phyloP scores from a whole-genome alignment of 1,139 yeast genomes.

The Cylindricascospora bacillispora region DNA sequence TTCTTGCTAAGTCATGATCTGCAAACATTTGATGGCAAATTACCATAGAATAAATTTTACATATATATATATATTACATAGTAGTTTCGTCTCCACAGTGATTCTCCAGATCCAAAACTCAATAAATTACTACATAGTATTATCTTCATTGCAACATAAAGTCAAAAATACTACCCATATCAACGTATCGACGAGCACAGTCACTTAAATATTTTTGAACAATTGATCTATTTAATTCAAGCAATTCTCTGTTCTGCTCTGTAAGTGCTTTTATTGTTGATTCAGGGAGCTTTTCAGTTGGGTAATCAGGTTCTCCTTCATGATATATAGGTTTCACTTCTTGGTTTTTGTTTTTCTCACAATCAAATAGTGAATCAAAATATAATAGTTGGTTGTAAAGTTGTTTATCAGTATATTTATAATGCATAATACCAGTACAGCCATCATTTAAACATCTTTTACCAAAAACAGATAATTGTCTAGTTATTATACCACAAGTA shows the following conservation, averaged over 20 bases:
- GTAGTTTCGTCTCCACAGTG: no score
- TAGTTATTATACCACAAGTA: constrained; percentile 68
- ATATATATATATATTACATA: no score
- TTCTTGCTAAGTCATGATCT: no score
- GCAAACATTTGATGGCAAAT: no score
- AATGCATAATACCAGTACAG: constrained; percentile 79
- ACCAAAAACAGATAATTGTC: constrained; percentile 86
- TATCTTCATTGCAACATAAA: no score
- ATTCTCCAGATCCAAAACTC: no score
- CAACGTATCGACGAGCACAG: constrained; percentile 86
- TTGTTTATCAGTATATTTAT: constrained; percentile 63
- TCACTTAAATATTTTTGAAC: constrained; percentile 64
- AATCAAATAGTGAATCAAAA: constrained; percentile 67
- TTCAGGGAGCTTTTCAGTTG: constrained; percentile 32
- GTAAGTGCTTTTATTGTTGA: constrained; percentile 62
- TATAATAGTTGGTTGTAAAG: constrained; percentile 81
- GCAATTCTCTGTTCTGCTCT: constrained; percentile 63
- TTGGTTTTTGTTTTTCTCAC: constrained; percentile 57
- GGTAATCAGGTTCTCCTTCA: constrained; percentile 26
- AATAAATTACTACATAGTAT: no score
- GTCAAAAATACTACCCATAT: constrained; percentile 71
- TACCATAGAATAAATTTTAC: no score
- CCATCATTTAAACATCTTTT: constrained; percentile 55
- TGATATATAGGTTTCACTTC: constrained; percentile 38
- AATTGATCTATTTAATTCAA: constrained; percentile 45